Conservation (phyloP, 179 eudicot species). For the Pouteria campechiana region DNA sequence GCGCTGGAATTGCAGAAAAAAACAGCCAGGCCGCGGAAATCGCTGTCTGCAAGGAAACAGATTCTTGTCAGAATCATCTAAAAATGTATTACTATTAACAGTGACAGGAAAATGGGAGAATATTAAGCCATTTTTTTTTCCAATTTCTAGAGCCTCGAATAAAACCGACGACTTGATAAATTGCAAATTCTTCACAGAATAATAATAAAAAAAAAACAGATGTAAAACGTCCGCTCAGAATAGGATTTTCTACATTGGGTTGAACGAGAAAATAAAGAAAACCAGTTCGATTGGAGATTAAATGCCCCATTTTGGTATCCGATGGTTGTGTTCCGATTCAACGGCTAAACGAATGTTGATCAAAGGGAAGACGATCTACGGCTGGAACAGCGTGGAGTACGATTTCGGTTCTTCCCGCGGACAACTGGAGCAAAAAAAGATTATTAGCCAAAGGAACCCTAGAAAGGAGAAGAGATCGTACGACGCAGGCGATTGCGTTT, state of each 20-base stretch:
- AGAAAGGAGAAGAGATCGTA: constrained; percentile 18
- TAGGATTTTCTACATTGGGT: no score
- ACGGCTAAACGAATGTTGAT: background rate
- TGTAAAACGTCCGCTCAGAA: no score
- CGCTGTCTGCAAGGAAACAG: constrained; percentile 49
- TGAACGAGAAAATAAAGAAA: no score
- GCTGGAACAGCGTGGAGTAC: background rate
- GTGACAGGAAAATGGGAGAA: background rate
- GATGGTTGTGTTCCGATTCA: background rate
- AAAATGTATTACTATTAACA: background rate
- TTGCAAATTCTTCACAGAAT: background rate
- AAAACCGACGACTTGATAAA: background rate
- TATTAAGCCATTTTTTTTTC: background rate
- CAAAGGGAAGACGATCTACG: background rate
- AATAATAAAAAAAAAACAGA: background rate
- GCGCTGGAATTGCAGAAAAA: constrained; percentile 65
- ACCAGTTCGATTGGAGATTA: no score
- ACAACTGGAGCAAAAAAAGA: no score
- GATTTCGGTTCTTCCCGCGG: no score
- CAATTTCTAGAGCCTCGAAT: background rate
- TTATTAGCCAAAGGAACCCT: background rate
- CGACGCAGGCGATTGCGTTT: constrained; percentile 51
- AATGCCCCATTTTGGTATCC: no score
- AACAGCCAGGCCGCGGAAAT: constrained; percentile 72
- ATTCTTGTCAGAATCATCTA: no score